A percentile compares a stretch with the other conserved stretches of the same genome.
phyloP scores from a whole-genome alignment of 169 alveolate species.

The Hepatocystis sp. region DNA sequence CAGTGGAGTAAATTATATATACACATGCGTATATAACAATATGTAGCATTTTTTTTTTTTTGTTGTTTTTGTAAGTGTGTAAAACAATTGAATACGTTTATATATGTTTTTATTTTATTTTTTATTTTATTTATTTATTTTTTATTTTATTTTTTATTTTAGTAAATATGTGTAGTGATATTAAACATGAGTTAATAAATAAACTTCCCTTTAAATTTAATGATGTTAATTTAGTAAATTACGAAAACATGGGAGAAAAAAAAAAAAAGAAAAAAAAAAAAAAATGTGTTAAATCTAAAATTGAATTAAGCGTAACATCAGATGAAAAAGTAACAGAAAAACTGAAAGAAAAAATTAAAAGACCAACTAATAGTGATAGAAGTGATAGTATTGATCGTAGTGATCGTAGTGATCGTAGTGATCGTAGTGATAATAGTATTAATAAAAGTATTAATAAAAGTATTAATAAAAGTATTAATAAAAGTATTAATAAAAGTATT shows the following conservation, averaged over 20 bases:
- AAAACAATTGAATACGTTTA: too few species aligned
- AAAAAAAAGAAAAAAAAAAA: neutral
- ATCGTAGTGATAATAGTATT: too few species aligned
- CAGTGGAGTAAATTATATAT: too few species aligned
- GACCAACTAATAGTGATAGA: too few species aligned
- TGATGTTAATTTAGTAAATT: neutral
- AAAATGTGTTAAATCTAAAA: neutral
- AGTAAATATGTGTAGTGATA: constrained; percentile 27
- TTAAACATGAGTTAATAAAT: constrained; percentile 37
- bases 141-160: neutral
- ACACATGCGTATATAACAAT: too few species aligned
- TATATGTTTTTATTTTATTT: constrained; percentile 9
- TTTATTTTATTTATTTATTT: neutral
- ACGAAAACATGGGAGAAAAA: neutral
- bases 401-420: too few species aligned
- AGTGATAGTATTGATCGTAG: too few species aligned
- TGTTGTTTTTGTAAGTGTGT: too few species aligned
- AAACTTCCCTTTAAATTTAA: constrained; percentile 45
- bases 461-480: too few species aligned
- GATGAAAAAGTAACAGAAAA: neutral
- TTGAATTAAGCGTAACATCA: neutral
- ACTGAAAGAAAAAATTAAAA: too few species aligned
- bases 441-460: too few species aligned
- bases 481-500: too few species aligned
- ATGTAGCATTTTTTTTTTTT: constrained; percentile 60